Base-by-base conservation (phyloP, 2,329 filamentous ascomycete species). In the Coniochaeta sp. region DNA sequence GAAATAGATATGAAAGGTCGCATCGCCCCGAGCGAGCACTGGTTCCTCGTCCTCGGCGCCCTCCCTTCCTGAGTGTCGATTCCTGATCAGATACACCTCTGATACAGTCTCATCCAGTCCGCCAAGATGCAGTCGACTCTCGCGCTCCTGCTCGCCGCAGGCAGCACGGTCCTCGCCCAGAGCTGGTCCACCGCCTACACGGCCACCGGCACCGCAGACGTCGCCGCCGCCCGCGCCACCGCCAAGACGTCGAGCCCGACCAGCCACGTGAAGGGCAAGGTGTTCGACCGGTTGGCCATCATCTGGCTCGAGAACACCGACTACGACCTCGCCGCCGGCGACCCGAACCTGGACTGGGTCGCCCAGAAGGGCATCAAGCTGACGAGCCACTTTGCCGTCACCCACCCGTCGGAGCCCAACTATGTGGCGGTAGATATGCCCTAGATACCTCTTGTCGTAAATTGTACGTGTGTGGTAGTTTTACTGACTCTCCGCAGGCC, bases 281-380 rank as follows among this genome's bases (percentile, higher is more conserved):
- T 81, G 0, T 93, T 93, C 69, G 82, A 91, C 69, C 85, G 89
- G 17, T 83, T 90, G 62, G 85, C 85, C 59, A 82, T 86, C 60
- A 85, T 93, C 72, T 93, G 88, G 86, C 80, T 91, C 55, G 90
- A 93, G 76, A 93, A 93, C 71, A 89, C 86, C 56, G 81, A 87
- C 72, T 92, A 83, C 65, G 80, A 84, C 58, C 82, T 86, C 67
- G 85, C 89, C 1, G 76, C 77, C 40, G 81, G 79, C 17, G 88
- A 92, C 70, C 79, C 55, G 24, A 85, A 84, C 69, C 74, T 87
- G 22, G 70, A 74, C 44, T 85, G 75, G 75, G 75, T 89, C 24
- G 84, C 85, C 12, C 73, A 76, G 62, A 79, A 83, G 71, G 88
- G 88, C 58, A 83, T 91, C 63, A 81, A 79, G 4, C 76, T 91